Evolutionary conservation across 140 eudicot species (phyloP).

Genomic region (Oenanthe javanica): DNA sequence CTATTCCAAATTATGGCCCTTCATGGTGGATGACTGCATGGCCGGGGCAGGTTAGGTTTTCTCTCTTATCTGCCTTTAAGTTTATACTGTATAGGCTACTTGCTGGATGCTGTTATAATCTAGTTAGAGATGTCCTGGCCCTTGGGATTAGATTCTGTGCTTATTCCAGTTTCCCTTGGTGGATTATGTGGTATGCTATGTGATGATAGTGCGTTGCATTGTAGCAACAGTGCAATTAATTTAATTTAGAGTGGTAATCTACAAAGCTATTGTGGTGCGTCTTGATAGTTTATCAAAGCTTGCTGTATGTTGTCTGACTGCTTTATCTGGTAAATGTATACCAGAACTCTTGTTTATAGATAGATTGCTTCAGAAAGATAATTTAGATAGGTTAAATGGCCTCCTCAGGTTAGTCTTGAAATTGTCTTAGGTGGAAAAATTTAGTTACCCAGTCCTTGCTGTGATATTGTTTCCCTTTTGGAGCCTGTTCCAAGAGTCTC

Average conservation of each 20-base stretch:
- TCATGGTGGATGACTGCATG: conserved; percentile 6
- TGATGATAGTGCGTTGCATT: neutral
- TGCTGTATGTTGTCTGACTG: neutral
- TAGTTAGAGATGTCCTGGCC: neutral
- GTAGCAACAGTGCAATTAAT: neutral
- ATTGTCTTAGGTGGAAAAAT: neutral
- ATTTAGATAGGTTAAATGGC: neutral
- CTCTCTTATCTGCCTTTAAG: neutral
- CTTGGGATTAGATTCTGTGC: neutral
- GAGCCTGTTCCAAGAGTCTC: neutral
- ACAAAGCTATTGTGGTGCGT: neutral
- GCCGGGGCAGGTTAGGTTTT: neutral
- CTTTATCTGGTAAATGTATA: neutral
- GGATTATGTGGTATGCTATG: neutral
- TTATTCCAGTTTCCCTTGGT: neutral
- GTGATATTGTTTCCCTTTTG: neutral
- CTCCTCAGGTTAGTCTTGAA: neutral
- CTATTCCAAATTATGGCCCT: neutral
- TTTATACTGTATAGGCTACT: neutral
- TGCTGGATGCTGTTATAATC: neutral
- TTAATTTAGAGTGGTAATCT: neutral
- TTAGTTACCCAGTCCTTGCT: neutral
- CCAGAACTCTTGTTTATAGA: neutral
- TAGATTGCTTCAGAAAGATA: neutral
- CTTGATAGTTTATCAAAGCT: neutral